Conservation (phyloP, 257 asterid species). For the Oldenlandia corymbosa region DNA sequence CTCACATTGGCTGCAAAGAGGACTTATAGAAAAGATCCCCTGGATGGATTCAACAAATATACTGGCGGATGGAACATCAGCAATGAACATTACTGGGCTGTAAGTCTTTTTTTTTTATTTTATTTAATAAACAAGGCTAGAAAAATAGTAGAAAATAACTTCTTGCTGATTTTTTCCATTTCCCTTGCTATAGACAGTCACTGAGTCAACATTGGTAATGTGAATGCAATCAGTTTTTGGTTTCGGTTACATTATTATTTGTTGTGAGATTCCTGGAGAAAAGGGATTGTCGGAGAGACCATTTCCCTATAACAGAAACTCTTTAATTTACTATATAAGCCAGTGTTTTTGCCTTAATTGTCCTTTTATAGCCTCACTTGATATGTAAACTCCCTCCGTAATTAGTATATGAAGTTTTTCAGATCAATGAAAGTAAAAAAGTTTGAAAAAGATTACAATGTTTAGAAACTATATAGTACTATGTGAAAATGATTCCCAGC, state of each 20-base stretch:
- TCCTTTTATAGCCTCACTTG: not conserved
- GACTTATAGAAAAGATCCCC: conserved; percentile 68
- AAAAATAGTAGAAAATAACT: no score
- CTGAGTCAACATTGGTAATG: no score
- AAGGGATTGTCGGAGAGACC: no score
- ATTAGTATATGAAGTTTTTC: no score
- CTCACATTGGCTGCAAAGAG: conserved; percentile 65
- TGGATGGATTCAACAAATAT: conserved; percentile 48
- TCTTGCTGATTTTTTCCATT: no score
- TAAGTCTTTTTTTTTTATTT: conserved; percentile 27
- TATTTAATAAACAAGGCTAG: no score
- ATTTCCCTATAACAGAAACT: not conserved
- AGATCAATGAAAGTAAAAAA: no score
- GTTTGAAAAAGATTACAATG: not conserved
- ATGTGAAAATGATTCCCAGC: not conserved
- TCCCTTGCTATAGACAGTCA: no score
- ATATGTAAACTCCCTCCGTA: not conserved
- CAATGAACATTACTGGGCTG: conserved; percentile 87
- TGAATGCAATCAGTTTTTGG: no score
- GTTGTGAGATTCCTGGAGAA: not conserved
- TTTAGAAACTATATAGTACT: no score
- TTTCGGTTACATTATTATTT: not conserved
- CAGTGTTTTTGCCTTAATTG: not conserved
- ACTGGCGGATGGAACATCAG: conserved; percentile 89
- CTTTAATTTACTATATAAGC: not conserved